Base-by-base conservation (phyloP, 139 green algal species). In the Ettlia oleoabundans region DNA sequence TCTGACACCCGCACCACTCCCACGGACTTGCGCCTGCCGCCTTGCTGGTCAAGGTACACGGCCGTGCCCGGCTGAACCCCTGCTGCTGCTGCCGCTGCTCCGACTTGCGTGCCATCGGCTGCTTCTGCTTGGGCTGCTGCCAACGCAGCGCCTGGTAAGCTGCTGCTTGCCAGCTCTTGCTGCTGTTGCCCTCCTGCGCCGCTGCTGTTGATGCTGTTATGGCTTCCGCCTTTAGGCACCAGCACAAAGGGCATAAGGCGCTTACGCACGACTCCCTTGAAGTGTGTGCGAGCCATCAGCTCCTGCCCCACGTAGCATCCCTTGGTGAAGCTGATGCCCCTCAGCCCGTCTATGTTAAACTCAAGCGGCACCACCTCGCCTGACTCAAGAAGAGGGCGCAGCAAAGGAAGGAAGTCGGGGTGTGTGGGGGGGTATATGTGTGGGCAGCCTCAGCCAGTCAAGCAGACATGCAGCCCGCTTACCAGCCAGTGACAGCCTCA, bases 261-360 rank as follows among this genome's bases (percentile, higher is more conserved):
- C 83, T 96, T 96, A 41, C 96, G 89, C 40, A 98, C 92, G 28
- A 96, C 86, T 38, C 96, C 96, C 38, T 73, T 80, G 76, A 89
- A 93, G 74, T 97, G 89, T 1, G 93, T 94, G 19, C 93, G 82
- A 4, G 94, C 94, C 58, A 92, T 95, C 9, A 97, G 87, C 86
- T 97, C 95, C 87, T 99, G 96, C 0, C 97, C 97, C 28, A 99
- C 89, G 86, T 99, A 99, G 89, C 97, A 99, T 65, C 96, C 96
- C 66, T 99, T 99, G 64, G 61, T 87, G 85, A 96, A 99, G 76
- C 85, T 94, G 64, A 99, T 92, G 30, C 92, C 97, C 68, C 93
- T 62, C 43, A 99, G 86, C 0, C 71, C 94, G 62, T 98, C 97
- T 52, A 99, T 55, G 82, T 98, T 99, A 86, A 91, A 98, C 80